Evolutionary conservation across 129 eudicot species (phyloP).

Genomic region (Centella asiatica): DNA sequence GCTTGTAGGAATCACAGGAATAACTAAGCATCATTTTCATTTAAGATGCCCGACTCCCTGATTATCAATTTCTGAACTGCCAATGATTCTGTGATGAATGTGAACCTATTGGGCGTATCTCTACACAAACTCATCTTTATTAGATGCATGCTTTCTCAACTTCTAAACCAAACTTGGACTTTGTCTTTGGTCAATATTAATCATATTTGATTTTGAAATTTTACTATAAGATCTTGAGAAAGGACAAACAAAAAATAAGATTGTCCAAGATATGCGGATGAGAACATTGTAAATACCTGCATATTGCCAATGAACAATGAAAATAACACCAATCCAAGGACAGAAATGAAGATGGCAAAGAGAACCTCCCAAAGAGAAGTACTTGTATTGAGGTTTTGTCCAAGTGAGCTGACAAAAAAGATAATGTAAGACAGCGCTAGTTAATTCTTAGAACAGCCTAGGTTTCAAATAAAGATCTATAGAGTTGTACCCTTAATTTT

Average conservation of each 20-base stretch:
- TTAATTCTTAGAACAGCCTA: background rate
- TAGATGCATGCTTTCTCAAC: no score
- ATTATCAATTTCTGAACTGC: no score
- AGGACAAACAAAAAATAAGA: background rate
- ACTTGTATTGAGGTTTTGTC: constrained; percentile 78
- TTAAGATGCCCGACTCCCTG: no score
- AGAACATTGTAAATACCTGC: constrained; percentile 46
- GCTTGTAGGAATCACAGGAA: background rate
- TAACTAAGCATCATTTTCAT: no score
- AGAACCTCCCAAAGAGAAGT: constrained; percentile 54
- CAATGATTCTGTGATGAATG: no score
- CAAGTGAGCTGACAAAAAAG: constrained; percentile 43
- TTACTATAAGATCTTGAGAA: no score
- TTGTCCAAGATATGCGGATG: background rate
- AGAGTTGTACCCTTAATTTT: background rate
- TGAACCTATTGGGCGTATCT: no score
- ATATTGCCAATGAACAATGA: constrained; percentile 83
- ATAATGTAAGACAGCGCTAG: no score
- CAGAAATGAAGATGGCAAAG: constrained; percentile 51
- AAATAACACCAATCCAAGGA: constrained; percentile 67
- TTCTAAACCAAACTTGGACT: no score
- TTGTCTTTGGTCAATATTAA: no score
- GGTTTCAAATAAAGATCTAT: background rate
- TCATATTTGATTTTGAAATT: background rate
- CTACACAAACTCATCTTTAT: no score